Conservation (phyloP, 768 basidiomycete species). For the Suillus paluster region DNA sequence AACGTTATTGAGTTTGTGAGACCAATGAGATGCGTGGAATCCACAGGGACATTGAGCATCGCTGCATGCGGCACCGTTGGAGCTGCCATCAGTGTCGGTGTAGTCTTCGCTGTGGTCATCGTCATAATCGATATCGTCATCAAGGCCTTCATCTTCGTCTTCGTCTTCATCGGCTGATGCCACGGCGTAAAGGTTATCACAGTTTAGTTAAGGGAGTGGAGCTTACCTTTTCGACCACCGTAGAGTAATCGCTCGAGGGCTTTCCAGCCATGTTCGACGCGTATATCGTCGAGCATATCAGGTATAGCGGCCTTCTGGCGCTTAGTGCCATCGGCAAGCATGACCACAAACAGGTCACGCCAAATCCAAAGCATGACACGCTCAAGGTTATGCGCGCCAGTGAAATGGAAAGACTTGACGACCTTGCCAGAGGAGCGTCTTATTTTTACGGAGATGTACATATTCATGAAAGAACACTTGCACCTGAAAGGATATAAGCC, state of each 20-base stretch:
- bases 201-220: neutral
- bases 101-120: constrained; percentile 30
- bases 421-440: constrained; percentile 45
- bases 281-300: constrained; percentile 65
- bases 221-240: constrained; percentile 54
- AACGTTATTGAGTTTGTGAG: constrained; percentile 43
- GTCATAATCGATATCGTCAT: constrained; percentile 34
- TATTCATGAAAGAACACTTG: constrained; percentile 52
- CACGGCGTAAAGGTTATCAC: constrained; percentile 9
- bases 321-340: constrained; percentile 46
- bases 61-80: constrained; percentile 23
- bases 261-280: constrained; percentile 51
- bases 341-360: constrained; percentile 66
- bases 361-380: constrained; percentile 64
- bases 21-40: constrained; percentile 59
- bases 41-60: constrained; percentile 32
- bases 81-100: constrained; percentile 20
- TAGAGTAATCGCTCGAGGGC: constrained; percentile 55
- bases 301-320: constrained; percentile 40
- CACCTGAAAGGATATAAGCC: constrained; percentile 45
- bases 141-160: constrained; percentile 29
- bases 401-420: constrained; percentile 53
- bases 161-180: constrained; percentile 18
- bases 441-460: constrained; percentile 52
- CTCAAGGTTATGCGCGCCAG: constrained; percentile 52